Conservation (phyloP, 2,329 filamentous ascomycete species). For the Claviceps digitariae region DNA sequence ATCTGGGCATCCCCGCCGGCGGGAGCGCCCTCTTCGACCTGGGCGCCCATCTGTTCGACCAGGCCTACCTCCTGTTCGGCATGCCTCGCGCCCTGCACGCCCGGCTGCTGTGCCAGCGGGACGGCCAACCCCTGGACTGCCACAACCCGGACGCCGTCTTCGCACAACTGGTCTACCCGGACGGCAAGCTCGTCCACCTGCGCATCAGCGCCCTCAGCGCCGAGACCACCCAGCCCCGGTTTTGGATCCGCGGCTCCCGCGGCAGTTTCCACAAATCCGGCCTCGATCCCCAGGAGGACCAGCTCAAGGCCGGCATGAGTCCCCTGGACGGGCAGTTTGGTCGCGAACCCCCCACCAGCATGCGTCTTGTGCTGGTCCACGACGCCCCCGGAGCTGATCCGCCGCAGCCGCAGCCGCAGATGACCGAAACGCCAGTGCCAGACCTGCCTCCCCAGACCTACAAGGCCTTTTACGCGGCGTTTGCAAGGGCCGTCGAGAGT, state of each 20-base stretch:
- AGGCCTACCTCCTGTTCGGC: slow-evolving; percentile 58
- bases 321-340: slow-evolving; percentile 52
- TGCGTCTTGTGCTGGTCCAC: slow-evolving; percentile 44
- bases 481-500: slow-evolving; percentile 32
- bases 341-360: slow-evolving; percentile 45
- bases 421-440: slow-evolving; percentile 35
- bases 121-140: slow-evolving; percentile 25
- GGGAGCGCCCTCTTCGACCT: slow-evolving; percentile 61
- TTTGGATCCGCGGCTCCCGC: slow-evolving; percentile 63
- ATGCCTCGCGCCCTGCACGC: slow-evolving; percentile 53
- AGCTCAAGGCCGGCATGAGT: slow-evolving; percentile 50
- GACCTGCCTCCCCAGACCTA: slow-evolving; percentile 56
- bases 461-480: slow-evolving; percentile 47
- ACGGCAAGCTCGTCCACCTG: slow-evolving; percentile 51
- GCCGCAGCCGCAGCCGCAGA: slow-evolving; percentile 25
- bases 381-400: slow-evolving; percentile 27
- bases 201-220: slow-evolving; percentile 57
- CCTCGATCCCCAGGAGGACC: slow-evolving; percentile 64
- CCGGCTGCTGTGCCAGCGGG: slow-evolving; percentile 53
- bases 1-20: slow-evolving; percentile 43
- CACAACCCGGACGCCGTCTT: slow-evolving; percentile 46
- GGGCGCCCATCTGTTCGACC: slow-evolving; percentile 64
- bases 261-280: slow-evolving; percentile 61
- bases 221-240: slow-evolving; percentile 56
- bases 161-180: slow-evolving; percentile 51